A percentile compares a stretch with the other conserved stretches of the same genome.
These are phyloP conservation scores for Rutstroemia sydowiana DNA, from an alignment of 2,329 filamentous ascomycete species.

Conservation along the genomic window DNA sequence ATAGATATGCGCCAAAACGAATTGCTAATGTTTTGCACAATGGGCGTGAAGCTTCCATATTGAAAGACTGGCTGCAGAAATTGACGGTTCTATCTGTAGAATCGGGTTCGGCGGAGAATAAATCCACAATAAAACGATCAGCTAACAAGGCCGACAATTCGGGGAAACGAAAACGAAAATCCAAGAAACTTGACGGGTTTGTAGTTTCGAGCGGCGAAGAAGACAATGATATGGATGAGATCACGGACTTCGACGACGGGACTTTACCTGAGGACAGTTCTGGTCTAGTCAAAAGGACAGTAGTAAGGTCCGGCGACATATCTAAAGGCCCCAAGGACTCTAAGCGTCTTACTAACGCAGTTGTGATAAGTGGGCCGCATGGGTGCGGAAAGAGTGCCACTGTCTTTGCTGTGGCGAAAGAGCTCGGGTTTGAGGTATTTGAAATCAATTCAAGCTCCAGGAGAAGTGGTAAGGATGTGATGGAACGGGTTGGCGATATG, in stretches of 20 bases:
- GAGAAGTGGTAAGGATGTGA: conserved; percentile 78
- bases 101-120: conserved; percentile 38
- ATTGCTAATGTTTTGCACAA: conserved; percentile 69
- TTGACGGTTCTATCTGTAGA: conserved; percentile 73
- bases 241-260: conserved; percentile 53
- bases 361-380: conserved; percentile 82
- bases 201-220: conserved; percentile 75
- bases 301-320: conserved; percentile 41
- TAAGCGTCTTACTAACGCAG: conserved; percentile 58
- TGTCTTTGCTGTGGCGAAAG: conserved; percentile 84
- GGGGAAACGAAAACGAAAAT: conserved; percentile 57
- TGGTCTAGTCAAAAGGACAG: conserved; percentile 42
- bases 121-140: conserved; percentile 13
- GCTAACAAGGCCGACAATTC: conserved; percentile 28
- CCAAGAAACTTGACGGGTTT: conserved; percentile 70
- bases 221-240: conserved; percentile 57
- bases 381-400: conserved; percentile 92
- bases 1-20: conserved; percentile 72
- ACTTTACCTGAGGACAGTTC: conserved; percentile 29
- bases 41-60: conserved; percentile 59
- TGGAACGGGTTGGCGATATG: conserved; percentile 95
- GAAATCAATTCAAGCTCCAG: conserved; percentile 84
- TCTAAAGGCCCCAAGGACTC: conserved; percentile 32
- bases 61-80: conserved; percentile 75
- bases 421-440: conserved; percentile 88